phyloP scores from a whole-genome alignment of 2,329 filamentous ascomycete genomes.

The Fusarium poae region DNA sequence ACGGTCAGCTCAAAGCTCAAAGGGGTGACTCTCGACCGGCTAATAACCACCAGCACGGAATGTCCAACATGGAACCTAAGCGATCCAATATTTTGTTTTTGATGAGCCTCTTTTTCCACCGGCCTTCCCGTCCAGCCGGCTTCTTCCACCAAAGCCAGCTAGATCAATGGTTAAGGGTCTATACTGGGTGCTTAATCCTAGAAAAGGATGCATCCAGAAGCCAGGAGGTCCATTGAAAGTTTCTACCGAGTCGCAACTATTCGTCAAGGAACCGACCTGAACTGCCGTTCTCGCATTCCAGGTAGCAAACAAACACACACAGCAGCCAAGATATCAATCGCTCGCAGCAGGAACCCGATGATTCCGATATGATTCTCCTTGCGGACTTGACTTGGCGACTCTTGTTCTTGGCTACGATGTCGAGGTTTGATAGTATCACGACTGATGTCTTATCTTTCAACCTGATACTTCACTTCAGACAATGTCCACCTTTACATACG shows the following conservation, averaged over 20 bases:
- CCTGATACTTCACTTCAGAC: constrained; percentile 19
- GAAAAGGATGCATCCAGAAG: constrained; percentile 15
- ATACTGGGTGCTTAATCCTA: constrained; percentile 4
- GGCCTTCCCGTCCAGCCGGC: constrained; percentile 38
- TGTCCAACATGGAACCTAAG: constrained; percentile 25
- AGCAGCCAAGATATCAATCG: constrained; percentile 27
- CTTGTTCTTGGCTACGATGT: neutral
- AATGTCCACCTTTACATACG: constrained; percentile 26
- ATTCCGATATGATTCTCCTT: neutral
- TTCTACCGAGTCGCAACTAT: constrained; percentile 15
- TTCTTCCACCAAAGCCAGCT: constrained; percentile 7
- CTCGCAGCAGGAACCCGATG: constrained; percentile 16
- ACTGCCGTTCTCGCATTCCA: constrained; percentile 43
- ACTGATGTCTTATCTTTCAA: constrained; percentile 2
- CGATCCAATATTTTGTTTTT: constrained; percentile 15
- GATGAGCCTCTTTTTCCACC: constrained; percentile 8
- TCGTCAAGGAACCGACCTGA: constrained; percentile 21
- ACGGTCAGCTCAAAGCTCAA: constrained; percentile 20
- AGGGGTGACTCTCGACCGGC: constrained; percentile 21
- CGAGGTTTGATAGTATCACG: neutral
- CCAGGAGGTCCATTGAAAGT: neutral
- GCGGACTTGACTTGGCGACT: neutral
- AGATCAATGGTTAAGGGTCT: constrained; percentile 5
- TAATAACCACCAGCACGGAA: constrained; percentile 30
- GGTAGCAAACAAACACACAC: constrained; percentile 23